These are phyloP conservation scores for Camillea tinctor DNA, from an alignment of 2,329 filamentous ascomycete genomes.

Conservation along the genomic window DNA sequence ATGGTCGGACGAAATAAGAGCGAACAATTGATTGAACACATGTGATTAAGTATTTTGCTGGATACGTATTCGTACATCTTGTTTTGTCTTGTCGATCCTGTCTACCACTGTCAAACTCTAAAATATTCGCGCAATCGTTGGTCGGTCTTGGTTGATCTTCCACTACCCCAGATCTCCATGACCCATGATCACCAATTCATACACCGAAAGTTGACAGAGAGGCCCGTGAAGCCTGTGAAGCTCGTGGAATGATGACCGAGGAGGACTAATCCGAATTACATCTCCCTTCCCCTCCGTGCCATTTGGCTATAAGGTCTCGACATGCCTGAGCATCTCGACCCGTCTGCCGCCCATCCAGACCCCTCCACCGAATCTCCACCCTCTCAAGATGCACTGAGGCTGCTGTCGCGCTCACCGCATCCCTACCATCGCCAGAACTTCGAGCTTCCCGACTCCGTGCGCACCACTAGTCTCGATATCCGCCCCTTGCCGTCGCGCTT, in stretches of 20 bases:
- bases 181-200: background rate
- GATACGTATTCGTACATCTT: background rate
- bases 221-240: no score
- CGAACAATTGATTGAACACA: background rate
- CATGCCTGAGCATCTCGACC: constrained; percentile 48
- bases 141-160: background rate
- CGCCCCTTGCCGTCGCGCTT: constrained; percentile 13
- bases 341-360: constrained; percentile 30
- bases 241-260: background rate
- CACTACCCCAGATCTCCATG: background rate
- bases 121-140: background rate
- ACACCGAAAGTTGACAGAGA: no score
- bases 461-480: constrained; percentile 32
- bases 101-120: background rate
- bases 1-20: background rate
- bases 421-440: constrained; percentile 62
- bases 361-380: constrained; percentile 28
- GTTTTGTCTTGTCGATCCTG: background rate
- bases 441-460: constrained; percentile 53
- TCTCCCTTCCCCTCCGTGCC: background rate
- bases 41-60: background rate
- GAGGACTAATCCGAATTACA: background rate
- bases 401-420: constrained; percentile 62
- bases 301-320: constrained; percentile 27
- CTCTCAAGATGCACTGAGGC: constrained; percentile 43